phyloP scores from a whole-genome alignment of 1,284 basidiomycete species.

The Stygiomarasmius scandens region DNA sequence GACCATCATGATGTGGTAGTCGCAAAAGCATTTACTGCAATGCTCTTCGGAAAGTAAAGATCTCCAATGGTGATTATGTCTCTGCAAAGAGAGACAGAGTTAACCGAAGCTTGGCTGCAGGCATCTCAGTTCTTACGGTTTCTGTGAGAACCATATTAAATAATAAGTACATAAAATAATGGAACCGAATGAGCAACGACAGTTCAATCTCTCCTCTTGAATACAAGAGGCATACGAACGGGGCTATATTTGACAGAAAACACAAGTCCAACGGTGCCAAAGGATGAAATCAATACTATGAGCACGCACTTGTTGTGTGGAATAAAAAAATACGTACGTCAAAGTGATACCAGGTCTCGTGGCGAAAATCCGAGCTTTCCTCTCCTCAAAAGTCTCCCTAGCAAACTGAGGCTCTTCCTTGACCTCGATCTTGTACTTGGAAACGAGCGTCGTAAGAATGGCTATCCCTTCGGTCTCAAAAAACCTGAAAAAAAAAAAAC shows the following conservation, averaged over 20 bases:
- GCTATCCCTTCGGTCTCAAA: slow-evolving; percentile 52
- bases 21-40: slow-evolving; percentile 32
- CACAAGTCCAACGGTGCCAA: background rate
- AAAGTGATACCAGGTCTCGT: slow-evolving; percentile 38
- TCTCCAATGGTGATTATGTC: slow-evolving; percentile 3
- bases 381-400: slow-evolving; percentile 47
- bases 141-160: too few species aligned
- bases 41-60: slow-evolving; percentile 35
- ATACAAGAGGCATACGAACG: too few species aligned
- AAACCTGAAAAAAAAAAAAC: slow-evolving; percentile 33
- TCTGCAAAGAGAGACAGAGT: too few species aligned
- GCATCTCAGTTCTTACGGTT: too few species aligned
- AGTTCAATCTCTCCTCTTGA: too few species aligned
- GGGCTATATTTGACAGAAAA: too few species aligned
- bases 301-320: too few species aligned
- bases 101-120: too few species aligned
- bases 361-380: slow-evolving; percentile 43
- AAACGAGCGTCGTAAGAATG: slow-evolving; percentile 50
- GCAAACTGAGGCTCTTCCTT: slow-evolving; percentile 54
- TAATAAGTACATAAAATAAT: too few species aligned
- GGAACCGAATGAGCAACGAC: too few species aligned
- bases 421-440: slow-evolving; percentile 49
- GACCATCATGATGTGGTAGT: slow-evolving; percentile 33
- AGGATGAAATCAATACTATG: too few species aligned
- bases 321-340: slow-evolving; percentile 35